Conservation (phyloP, 345 rosid genomes). For the Camelina sativa region DNA sequence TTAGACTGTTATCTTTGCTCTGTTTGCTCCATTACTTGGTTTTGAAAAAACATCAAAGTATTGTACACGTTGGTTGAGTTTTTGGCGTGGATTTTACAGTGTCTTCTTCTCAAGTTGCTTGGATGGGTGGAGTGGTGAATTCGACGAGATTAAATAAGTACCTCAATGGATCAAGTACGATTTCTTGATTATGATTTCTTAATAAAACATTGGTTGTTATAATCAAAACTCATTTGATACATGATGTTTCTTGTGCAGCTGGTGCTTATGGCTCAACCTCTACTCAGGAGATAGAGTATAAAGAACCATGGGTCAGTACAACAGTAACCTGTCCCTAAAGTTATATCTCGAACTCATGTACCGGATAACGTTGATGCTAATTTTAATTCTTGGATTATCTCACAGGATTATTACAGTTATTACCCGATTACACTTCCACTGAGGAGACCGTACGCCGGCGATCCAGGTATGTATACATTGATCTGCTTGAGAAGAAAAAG, state of each 20-base stretch:
- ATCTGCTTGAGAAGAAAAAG: conserved; percentile 21
- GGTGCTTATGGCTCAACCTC: conserved; percentile 45
- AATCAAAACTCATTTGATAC: not conserved
- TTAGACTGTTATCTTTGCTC: not conserved
- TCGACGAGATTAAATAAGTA: conserved; percentile 51
- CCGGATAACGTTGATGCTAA: not conserved
- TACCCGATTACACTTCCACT: conserved; percentile 80
- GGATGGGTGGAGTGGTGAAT: conserved; percentile 47
- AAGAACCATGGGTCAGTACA: conserved; percentile 88
- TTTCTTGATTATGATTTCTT: not conserved
- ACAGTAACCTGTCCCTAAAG: conserved; percentile 2
- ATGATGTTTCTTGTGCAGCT: conserved; percentile 46
- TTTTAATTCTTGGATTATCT: conserved; percentile 12
- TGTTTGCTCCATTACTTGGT: conserved; percentile 17
- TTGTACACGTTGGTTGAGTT: conserved; percentile 17
- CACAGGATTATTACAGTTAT: conserved; percentile 78
- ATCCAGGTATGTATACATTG: conserved; percentile 61
- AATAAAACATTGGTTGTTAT: not conserved
- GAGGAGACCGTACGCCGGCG: conserved; percentile 79
- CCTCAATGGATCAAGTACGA: conserved; percentile 37
- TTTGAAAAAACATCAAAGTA: not conserved
- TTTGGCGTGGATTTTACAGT: conserved; percentile 24
- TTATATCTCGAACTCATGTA: conserved; percentile 9
- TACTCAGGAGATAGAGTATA: conserved; percentile 58
- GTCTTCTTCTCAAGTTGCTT: conserved; percentile 44